Base-by-base conservation (phyloP, 129 eudicot species). In the Lactuca sativa region DNA sequence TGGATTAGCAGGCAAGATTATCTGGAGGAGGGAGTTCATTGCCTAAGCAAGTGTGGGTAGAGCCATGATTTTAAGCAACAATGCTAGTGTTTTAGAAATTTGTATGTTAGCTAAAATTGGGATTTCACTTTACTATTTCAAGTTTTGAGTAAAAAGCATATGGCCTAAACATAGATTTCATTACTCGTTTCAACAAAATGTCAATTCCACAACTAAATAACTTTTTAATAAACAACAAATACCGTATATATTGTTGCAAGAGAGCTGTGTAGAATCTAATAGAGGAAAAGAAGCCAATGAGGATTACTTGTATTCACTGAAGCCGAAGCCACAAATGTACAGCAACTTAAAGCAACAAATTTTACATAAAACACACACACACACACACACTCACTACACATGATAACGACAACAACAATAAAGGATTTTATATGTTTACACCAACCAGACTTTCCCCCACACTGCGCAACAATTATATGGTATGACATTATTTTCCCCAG, bases 1-100 rank as follows among this genome's bases (percentile, higher is more conserved):
- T 95, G 99, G 99, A 95, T 95, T 55, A 87, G 86, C 72, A 80
- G 90, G 72, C 80, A 95, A 74, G 99, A 95, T 82, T 95, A 95
- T 85, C 59, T 90, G 80, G 99, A 95, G 85, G 99, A 87, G 82
- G 97, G 99, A 62, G 77, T 93, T 44, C 78, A 77, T 69, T 95
- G 96, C 77, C 77, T 95, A 12, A 90, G 93, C 88, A 95, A 95
- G 81, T 90, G 97, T 72, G 97, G 97, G 36, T 86, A 83, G 64
- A 83, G 64, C 86, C 77, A 64, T 84, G 69, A 78, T 64, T 66
- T 49, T 49, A 67, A 54, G 17, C 43, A 59, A 31, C 74, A 12
- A 55, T 36, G 5, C 3, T 70, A 30, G 67, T 59, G 63, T 37
- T 55, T 18, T 15, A 71, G 37, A 71, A 71, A 32, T 9, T 47